These are phyloP conservation scores for Leishmania martiniquensis DNA, from an alignment of 208 protist species.

Conservation along the genomic window DNA sequence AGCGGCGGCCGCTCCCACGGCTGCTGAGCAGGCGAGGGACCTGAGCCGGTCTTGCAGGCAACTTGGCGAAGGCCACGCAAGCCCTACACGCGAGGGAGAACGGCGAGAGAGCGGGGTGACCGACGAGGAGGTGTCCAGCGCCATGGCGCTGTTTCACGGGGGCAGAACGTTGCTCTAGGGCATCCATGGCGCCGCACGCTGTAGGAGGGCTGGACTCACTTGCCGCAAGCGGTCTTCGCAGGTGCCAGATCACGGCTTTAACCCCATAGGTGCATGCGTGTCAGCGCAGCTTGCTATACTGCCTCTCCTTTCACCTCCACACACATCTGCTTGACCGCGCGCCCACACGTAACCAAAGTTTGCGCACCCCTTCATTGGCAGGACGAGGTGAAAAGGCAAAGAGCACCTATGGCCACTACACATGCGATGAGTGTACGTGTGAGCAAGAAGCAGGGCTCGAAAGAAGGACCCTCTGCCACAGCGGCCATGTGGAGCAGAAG, in stretches of 20 bases:
- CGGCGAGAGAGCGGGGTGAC: not conserved
- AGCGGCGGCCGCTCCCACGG: not conserved
- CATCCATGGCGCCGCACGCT: not conserved
- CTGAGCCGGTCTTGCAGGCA: not conserved
- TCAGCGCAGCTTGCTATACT: not conserved
- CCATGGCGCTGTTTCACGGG: not conserved
- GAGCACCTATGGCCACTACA: not conserved
- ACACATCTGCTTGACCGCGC: not conserved
- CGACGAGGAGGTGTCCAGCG: not conserved
- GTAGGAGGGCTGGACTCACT: not conserved
- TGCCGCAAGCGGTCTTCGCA: not conserved
- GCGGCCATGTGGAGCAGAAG: not conserved
- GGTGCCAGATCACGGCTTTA: too few species aligned
- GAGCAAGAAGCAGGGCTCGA: not conserved
- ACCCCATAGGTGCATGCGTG: not conserved
- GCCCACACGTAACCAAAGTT: not conserved
- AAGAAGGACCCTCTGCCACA: not conserved
- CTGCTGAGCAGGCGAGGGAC: not conserved
- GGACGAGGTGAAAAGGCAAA: not conserved
- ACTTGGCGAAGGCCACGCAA: too few species aligned
- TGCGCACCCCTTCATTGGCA: not conserved
- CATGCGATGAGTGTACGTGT: not conserved
- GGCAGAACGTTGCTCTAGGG: not conserved
- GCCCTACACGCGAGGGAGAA: not conserved
- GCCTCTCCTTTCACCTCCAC: not conserved